Conservation (phyloP, 2,329 filamentous ascomycete species). For the Colletotrichum lentis region DNA sequence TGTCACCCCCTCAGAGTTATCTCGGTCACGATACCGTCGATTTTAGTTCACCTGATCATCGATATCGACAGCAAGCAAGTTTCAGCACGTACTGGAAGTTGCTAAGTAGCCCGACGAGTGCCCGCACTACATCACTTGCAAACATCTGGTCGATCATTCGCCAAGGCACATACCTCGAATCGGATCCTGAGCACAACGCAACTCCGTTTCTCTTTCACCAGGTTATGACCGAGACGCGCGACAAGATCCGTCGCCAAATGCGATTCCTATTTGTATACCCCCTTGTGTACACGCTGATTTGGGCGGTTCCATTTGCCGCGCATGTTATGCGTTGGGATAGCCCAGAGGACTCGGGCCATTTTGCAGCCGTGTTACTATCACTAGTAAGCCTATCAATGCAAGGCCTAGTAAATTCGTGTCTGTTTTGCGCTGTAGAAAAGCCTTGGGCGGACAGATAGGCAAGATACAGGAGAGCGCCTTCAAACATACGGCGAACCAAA, state of each 20-base stretch:
- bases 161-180: conserved; percentile 33
- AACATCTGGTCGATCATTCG: conserved; percentile 41
- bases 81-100: conserved; percentile 25
- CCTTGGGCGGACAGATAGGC: conserved; percentile 62
- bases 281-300: conserved; percentile 73
- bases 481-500: conserved; percentile 18
- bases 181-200: conserved; percentile 25
- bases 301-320: conserved; percentile 74
- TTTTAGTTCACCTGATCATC: conserved; percentile 8
- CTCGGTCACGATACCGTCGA: conserved; percentile 19
- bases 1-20: conserved; percentile 24
- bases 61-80: conserved; percentile 2
- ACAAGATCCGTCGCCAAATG: conserved; percentile 71
- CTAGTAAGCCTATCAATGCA: conserved; percentile 69
- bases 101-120: conserved; percentile 22
- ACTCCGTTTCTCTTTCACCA: conserved; percentile 35
- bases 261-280: conserved; percentile 82
- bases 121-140: conserved; percentile 40
- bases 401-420: conserved; percentile 70
- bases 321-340: conserved; percentile 67
- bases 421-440: conserved; percentile 75
- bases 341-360: conserved; percentile 50
- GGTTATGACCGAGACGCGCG: conserved; percentile 52
- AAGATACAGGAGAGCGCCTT: conserved; percentile 13
- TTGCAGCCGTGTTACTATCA: conserved; percentile 62